Conservation (phyloP, 2,329 filamentous ascomycete species). For the Arthrinium phaeospermum region DNA sequence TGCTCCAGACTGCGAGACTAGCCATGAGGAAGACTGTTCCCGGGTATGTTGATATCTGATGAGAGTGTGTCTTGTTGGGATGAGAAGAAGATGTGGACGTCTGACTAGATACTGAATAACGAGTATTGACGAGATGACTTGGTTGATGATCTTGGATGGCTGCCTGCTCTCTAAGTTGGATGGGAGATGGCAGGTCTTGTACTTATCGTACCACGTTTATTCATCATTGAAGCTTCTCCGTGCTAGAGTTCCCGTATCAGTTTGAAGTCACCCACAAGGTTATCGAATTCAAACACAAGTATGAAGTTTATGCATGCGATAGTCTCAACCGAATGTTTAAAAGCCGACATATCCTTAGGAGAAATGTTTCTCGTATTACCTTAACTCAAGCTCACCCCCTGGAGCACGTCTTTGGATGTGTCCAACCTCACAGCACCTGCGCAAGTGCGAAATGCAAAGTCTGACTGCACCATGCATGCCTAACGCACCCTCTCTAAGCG, state of each 20-base stretch:
- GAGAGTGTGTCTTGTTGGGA: not conserved
- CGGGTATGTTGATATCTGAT: not conserved
- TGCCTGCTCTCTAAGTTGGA: not conserved
- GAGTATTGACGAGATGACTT: not conserved
- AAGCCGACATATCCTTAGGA: not conserved
- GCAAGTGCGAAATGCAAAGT: not conserved
- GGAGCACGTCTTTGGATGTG: not conserved
- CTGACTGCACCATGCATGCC: not conserved
- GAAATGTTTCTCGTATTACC: not conserved
- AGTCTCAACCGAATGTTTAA: not conserved
- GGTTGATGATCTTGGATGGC: not conserved
- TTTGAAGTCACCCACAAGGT: not conserved
- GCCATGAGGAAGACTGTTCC: too few species aligned
- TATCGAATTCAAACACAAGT: not conserved
- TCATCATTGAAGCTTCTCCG: not conserved
- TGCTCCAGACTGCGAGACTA: too few species aligned
- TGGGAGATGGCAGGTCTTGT: not conserved
- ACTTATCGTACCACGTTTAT: not conserved
- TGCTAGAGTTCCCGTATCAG: not conserved
- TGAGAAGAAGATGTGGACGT: not conserved
- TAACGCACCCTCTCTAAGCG: not conserved
- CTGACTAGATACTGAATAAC: not conserved
- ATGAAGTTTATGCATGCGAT: not conserved
- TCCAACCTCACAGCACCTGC: not conserved
- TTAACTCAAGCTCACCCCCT: not conserved